Evolutionary conservation across 2,329 filamentous ascomycete species (phyloP), one percentile per base, ranked within the genome.

Genomic region (Neofusicoccum ribis): DNA sequence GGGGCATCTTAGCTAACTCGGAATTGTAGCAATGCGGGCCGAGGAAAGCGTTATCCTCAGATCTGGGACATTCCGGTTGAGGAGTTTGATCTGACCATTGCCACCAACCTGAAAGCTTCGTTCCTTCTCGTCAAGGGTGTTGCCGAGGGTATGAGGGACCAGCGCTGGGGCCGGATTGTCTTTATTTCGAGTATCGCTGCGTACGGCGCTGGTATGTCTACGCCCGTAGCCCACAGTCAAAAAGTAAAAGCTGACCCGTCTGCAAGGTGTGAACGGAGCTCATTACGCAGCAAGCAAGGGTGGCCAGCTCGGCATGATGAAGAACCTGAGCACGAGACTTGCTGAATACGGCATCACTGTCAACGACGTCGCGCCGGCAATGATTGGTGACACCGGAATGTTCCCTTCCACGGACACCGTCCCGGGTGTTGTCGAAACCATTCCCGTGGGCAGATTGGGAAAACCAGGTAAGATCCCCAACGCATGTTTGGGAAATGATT

Each of bases 301-400:
- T 7, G 88, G 87, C 2, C 73, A 90, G 67, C 85, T 84, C 4
- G 85, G 85, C 2, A 86, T 89, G 84, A 88, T 89, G 84, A 86
- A 83, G 71, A 89, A 89, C 68, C 78, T 90, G 36, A 82, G 87
- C 0, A 82, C 80, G 0, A 85, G 85, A 51, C 81, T 89, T 23
- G 87, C 86, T 1, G 80, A 83, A 64, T 82, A 81, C 69, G 86
- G 87, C 37, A 87, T 90, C 69, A 88, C 86, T 14, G 86, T 89
- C 65, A 89, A 90, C 66, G 87, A 89, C 68, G 85, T 90, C n/a
- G 86, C 86, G 3, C 88, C 88, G 0, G 88, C 87, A 2, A 89
- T 90, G 86, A 89, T 90, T 68, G 87, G 86, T 14, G 73, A 73
- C 1, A 80, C 78, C 8, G 78, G 78, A 1, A 69, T 73, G 61